Base-by-base conservation (phyloP, 23 red algal genomes). In the Gracilariopsis chorda region DNA sequence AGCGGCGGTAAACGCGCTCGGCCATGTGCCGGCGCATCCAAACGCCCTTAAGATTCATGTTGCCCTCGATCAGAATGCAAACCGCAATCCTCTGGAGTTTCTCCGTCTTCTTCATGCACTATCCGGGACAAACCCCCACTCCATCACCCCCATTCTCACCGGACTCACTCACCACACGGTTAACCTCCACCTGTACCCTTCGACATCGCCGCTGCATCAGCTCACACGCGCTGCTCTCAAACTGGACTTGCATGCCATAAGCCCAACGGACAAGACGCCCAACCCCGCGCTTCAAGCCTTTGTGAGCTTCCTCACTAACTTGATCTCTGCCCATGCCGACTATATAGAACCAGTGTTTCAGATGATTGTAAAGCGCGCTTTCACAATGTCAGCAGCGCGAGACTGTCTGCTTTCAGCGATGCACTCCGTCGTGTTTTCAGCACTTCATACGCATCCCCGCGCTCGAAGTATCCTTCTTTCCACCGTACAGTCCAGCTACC, bases 81-180 rank as follows among this genome's bases (percentile, higher is more conserved):
- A 41, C 55, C 52, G 62, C 13, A 87, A 87, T 43, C 57, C 82
- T 12, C 63, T 87, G n/a, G 60, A 52, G 27, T 73, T 52, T 53
- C 42, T 64, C 40, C 82, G 46, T 53, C 82, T 87, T 87, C 82
- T 64, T 11, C 82, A 74, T 27, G n/a, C 47, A 17, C 64, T 87
- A 16, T 72, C 65, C 3, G 44, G 65, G 10, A 70, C 47, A 2
- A 56, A 70, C 43, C 65, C 82, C 14, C 32, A 47, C 48, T 37
- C 61, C 44, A 74, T 87, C 14, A 44, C 19, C 21, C 46, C 61
- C 30, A 51, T 87, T 74, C 59, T 87, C 14, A 73, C 61, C 16
- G 82, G 64, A 30, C 82, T 87, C 8, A 73, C 82, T 43, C 82
- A 87, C 61, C 35, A 56, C 44, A 70, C 82, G 19, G 49, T 63